Percentiles rank a stretch among this genome's conserved stretches.
These are phyloP conservation scores for Lactarius hatsudake DNA, from an alignment of 768 basidiomycete species.

Conservation along the genomic window DNA sequence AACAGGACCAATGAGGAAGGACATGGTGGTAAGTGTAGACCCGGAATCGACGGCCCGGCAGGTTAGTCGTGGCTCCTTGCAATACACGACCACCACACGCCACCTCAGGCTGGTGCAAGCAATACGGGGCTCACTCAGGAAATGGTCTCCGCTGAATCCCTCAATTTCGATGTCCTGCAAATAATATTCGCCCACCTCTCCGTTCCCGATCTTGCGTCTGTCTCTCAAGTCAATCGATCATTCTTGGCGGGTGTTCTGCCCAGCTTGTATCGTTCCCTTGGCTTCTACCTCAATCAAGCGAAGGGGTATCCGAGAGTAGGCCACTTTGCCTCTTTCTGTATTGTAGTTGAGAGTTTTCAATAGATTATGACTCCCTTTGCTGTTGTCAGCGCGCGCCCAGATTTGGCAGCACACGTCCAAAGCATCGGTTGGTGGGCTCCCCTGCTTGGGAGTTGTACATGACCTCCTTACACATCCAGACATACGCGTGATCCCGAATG, in stretches of 20 bases:
- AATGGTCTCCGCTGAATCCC: slow-evolving; percentile 66
- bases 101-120: background rate
- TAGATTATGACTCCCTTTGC: slow-evolving; percentile 60
- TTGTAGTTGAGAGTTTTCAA: background rate
- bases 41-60: background rate
- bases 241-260: slow-evolving; percentile 66
- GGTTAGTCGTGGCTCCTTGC: background rate
- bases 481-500: slow-evolving; percentile 48
- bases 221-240: slow-evolving; percentile 61
- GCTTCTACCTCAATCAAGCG: slow-evolving; percentile 52
- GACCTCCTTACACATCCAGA: slow-evolving; percentile 37
- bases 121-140: background rate
- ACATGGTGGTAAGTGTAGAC: slow-evolving; percentile 39
- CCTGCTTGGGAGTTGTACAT: slow-evolving; percentile 7
- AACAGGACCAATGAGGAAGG: slow-evolving; percentile 61
- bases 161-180: slow-evolving; percentile 72
- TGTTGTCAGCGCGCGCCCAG: slow-evolving; percentile 49
- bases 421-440: slow-evolving; percentile 51
- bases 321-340: slow-evolving; percentile 5
- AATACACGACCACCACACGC: background rate
- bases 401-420: slow-evolving; percentile 56
- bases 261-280: slow-evolving; percentile 55
- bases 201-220: slow-evolving; percentile 52
- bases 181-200: slow-evolving; percentile 57
- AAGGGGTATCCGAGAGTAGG: slow-evolving; percentile 55